These are phyloP conservation scores for Whalleya microplaca DNA, from an alignment of 2,329 filamentous ascomycete species.

Conservation along the genomic window DNA sequence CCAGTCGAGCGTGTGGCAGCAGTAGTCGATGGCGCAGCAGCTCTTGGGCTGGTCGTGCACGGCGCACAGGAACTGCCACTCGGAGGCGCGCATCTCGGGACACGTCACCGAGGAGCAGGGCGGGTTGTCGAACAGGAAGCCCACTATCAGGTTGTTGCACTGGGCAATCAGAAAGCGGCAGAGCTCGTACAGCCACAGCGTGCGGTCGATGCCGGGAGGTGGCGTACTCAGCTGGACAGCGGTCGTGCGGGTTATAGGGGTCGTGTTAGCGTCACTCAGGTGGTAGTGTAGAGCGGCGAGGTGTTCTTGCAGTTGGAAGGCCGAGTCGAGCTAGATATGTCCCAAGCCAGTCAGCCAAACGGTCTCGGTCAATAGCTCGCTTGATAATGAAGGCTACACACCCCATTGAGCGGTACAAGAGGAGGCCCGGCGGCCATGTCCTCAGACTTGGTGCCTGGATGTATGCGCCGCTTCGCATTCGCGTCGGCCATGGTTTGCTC, in stretches of 20 bases:
- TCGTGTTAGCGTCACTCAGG: conserved; percentile 69
- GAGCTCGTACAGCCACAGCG: conserved; percentile 96
- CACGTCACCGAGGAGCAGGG: conserved; percentile 89
- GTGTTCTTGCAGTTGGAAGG: conserved; percentile 97
- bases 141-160: conserved; percentile 89
- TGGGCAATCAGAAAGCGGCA: conserved; percentile 95
- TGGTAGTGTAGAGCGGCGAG: conserved; percentile 88
- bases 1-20: conserved; percentile 98
- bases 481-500: conserved; percentile 69
- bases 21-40: conserved; percentile 98
- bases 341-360: conserved; percentile 4
- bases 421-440: conserved; percentile 95
- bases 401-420: conserved; percentile 81
- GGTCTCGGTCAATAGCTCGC: conserved; percentile 4
- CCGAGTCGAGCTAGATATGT: conserved; percentile 78
- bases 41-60: conserved; percentile 96
- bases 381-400: conserved; percentile 45
- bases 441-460: conserved; percentile 86
- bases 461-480: conserved; percentile 81
- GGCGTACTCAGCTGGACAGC: conserved; percentile 78
- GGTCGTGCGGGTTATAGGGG: conserved; percentile 75
- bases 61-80: conserved; percentile 99
- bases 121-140: conserved; percentile 88
- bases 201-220: conserved; percentile 80
- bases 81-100: conserved; percentile 96